Evolutionary conservation across 1,139 yeast genomes (phyloP).

Genomic region (Arxiozyma slooffiae): DNA sequence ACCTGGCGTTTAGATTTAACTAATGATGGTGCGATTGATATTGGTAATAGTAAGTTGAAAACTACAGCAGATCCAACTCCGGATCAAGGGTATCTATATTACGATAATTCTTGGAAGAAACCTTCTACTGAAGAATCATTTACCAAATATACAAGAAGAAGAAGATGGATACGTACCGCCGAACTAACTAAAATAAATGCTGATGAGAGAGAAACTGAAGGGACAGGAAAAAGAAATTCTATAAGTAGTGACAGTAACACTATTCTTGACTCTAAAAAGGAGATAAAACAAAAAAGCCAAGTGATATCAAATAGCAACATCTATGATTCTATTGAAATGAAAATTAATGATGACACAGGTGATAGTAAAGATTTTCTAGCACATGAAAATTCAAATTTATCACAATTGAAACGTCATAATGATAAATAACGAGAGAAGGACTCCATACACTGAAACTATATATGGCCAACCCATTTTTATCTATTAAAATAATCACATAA

Average conservation of each 20-base stretch:
- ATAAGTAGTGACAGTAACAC: background rate
- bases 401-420: background rate
- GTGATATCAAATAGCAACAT: background rate
- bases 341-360: background rate
- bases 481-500: background rate
- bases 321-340: slow-evolving; percentile 1
- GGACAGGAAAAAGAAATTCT: slow-evolving; percentile 23
- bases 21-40: slow-evolving; percentile 75
- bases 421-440: background rate
- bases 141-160: slow-evolving; percentile 83
- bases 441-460: background rate
- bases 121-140: slow-evolving; percentile 84
- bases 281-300: background rate
- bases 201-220: slow-evolving; percentile 31
- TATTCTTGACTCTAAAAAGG: background rate
- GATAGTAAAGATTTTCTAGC: background rate
- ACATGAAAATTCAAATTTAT: slow-evolving; percentile 1
- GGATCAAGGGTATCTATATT: slow-evolving; percentile 82
- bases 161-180: slow-evolving; percentile 95
- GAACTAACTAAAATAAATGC: slow-evolving; percentile 48
- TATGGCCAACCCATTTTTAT: background rate
- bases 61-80: slow-evolving; percentile 70
- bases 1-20: slow-evolving; percentile 88
- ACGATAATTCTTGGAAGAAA: slow-evolving; percentile 89
- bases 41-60: slow-evolving; percentile 55